Base-by-base conservation (phyloP, 768 basidiomycete species). In the Naematelia aurantialba region DNA sequence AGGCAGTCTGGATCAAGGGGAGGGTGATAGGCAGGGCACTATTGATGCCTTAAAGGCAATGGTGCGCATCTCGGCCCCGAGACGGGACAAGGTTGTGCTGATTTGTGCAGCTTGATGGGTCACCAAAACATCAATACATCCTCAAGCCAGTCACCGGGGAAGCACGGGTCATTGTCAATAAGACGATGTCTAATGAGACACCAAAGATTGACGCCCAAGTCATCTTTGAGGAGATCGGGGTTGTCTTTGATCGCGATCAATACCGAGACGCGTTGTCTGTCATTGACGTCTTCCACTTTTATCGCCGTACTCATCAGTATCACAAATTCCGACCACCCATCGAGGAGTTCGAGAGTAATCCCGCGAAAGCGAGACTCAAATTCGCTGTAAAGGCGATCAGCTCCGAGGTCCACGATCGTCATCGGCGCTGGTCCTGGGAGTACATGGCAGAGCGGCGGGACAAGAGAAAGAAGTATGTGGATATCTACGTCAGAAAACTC, bases 271-370 rank as follows among this genome's bases (percentile, higher is more conserved):
- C 83, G 22, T 90, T 98, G 58, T 93, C 89, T 21, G 83, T 98
- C 46, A 81, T 92, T 60, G 93, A 98, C 75, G 91, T 97, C 83
- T 96, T 94, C 78, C 94, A 98, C 75, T 87, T 97, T 60, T 96
- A 94, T 77, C 83, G 87, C 47, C 85, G 96, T 54, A 78, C 77
- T 0, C 76, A 78, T 52, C 74, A 91, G 87, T 98, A 98, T 78
- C 87, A 84, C 60, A 87, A 85, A 78, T 91, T 85, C 76, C 84
- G 87, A 30, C 89, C 90, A 1, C 72, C 80, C 46, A 82, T 84
- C n/a, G 79, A 81, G 19, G 85, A 86, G 47, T 82, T 88, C 58
- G 69, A 78, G 21, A 72, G 77, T 31, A 89, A 87, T 72, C 79
- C 81, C 2, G 83, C 88, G 1, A 82, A 78, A 66, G 86, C 89